Evolutionary conservation across 345 rosid species (phyloP).

Genomic region (Gossypium sturtianum): DNA sequence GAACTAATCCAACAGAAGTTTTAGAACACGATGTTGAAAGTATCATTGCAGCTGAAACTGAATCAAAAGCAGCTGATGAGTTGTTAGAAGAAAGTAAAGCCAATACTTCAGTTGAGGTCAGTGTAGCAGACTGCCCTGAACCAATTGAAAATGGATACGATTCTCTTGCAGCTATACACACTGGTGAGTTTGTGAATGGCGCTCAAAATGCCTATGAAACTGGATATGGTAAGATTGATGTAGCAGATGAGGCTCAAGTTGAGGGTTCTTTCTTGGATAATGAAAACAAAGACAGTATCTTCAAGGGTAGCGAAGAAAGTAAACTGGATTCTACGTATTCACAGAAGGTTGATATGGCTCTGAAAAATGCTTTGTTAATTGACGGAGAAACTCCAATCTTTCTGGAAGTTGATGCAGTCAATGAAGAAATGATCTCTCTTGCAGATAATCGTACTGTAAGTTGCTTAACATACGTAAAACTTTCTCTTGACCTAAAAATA

Average conservation of each 20-base stretch:
- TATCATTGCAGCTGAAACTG: background rate
- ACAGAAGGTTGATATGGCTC: conserved; percentile 22
- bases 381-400: conserved; percentile 21
- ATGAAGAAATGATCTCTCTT: conserved; percentile 29
- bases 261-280: conserved; percentile 25
- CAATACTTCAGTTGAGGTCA: conserved; percentile 24
- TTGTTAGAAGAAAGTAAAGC: conserved; percentile 35
- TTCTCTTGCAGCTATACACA: conserved; percentile 28
- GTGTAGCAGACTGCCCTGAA: conserved; percentile 16
- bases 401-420: conserved; percentile 32
- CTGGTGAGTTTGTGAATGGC: conserved; percentile 28
- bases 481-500: background rate
- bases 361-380: conserved; percentile 16
- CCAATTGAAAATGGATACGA: conserved; percentile 20
- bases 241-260: conserved; percentile 25
- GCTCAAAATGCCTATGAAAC: conserved; percentile 29
- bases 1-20: background rate
- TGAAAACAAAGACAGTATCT: conserved; percentile 26
- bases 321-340: conserved; percentile 18
- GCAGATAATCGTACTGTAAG: conserved; percentile 44
- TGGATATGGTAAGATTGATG: conserved; percentile 18
- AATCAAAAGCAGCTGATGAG: background rate
- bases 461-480: background rate
- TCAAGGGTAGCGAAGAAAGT: conserved; percentile 28
- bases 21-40: background rate